These are phyloP conservation scores for Tillandsia leiboldiana DNA, from an alignment of 176 grass and related monocot genomes.

Conservation along the genomic window DNA sequence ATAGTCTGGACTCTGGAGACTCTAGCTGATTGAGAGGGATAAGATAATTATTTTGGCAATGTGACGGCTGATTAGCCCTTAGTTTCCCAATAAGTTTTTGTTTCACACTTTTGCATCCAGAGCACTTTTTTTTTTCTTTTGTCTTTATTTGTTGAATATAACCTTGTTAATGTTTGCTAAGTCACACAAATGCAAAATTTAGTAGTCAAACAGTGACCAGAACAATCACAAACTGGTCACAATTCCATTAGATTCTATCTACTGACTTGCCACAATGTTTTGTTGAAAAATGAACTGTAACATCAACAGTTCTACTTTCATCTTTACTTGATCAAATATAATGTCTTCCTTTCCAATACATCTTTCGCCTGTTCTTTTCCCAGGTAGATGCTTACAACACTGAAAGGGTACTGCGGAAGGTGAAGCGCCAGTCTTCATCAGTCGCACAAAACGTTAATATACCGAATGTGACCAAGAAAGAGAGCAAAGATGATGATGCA, in stretches of 20 bases:
- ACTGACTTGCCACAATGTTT: background rate
- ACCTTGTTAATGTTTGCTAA: too few relatives aligned
- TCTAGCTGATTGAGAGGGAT: background rate
- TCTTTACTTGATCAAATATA: constrained; percentile 6
- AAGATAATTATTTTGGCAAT: background rate
- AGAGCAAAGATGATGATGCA: constrained; percentile 21
- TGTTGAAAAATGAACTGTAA: constrained; percentile 2
- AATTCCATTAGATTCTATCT: background rate
- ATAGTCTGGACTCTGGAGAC: background rate
- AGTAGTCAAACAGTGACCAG: too few relatives aligned
- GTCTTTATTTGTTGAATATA: too few relatives aligned
- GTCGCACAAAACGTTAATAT: constrained; percentile 26
- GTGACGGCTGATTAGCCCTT: background rate
- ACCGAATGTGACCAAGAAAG: constrained; percentile 44
- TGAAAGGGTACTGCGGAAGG: constrained; percentile 61
- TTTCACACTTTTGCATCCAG: too few relatives aligned
- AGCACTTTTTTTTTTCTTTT: too few relatives aligned
- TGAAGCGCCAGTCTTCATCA: constrained; percentile 42
- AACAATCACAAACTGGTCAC: too few relatives aligned
- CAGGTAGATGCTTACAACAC: constrained; percentile 66
- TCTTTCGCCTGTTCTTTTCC: constrained; percentile 3
- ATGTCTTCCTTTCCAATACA: constrained; percentile 11
- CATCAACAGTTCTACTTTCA: background rate
- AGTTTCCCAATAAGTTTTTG: too few relatives aligned
- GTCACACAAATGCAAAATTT: too few relatives aligned